phyloP scores from a whole-genome alignment of 495 filamentous ascomycete species.

The Penicillium argentinense region DNA sequence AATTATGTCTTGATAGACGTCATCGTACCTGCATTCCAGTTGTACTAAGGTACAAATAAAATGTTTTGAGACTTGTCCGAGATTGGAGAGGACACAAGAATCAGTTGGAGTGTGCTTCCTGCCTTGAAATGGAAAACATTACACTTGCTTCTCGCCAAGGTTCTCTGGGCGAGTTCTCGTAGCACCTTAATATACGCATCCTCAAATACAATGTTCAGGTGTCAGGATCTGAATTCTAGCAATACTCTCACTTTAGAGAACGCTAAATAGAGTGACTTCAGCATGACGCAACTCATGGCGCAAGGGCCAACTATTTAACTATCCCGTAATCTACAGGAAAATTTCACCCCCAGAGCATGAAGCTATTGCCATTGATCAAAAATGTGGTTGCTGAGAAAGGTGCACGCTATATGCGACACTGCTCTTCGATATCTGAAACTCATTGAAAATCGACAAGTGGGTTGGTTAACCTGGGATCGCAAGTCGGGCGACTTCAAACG shows the following conservation, averaged over 20 bases:
- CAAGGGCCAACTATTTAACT: neutral
- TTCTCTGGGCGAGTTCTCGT: no score
- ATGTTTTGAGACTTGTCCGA: no score
- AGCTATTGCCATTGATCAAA: neutral
- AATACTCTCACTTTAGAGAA: neutral
- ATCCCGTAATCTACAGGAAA: neutral
- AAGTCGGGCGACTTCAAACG: conserved; percentile 35
- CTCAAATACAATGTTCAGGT: neutral
- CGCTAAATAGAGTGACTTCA: neutral
- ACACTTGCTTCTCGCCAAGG: no score
- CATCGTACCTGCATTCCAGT: no score
- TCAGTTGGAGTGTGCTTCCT: no score
- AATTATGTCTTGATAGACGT: no score
- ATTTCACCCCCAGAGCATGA: neutral
- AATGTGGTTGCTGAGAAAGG: neutral
- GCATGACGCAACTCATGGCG: neutral
- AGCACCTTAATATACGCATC: neutral
- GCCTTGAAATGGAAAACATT: no score
- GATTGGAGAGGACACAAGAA: no score
- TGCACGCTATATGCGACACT: neutral
- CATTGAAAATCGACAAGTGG: conserved; percentile 31
- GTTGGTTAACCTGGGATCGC: conserved; percentile 36
- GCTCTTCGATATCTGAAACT: neutral
- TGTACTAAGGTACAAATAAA: no score
- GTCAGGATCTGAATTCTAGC: neutral